Base-by-base conservation (phyloP, 495 filamentous ascomycete species). In the Talaromyces stipitatus region DNA sequence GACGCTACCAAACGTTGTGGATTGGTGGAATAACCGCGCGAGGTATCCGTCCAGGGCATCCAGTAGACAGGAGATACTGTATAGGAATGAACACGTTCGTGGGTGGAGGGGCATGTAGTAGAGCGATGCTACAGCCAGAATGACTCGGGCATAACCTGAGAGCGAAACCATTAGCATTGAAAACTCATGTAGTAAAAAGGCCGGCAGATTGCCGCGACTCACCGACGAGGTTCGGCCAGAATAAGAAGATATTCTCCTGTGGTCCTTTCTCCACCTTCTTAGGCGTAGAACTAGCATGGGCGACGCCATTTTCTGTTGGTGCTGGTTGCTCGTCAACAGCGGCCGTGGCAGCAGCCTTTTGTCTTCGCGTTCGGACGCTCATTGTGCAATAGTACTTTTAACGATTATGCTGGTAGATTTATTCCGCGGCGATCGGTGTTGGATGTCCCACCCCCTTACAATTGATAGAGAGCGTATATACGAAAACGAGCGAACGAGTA, bases 91-190 rank as follows among this genome's bases (percentile, higher is more conserved):
- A 73, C 90, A 94, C 24, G 89, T 94, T 64, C 89, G 82, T 4
- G 90, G 90, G 66, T 95, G 90, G n/a, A 92, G 76, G 20, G 89
- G 88, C 90, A 95, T 95, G 75, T 91, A 94, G 75, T 91, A 92
- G 54, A 95, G 81, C 41, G 89, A 91, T 48, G 85, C 88, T 50
- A 91, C 72, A 59, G 89, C 90, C 53, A 95, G 81, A 59, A 95
- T 73, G 64, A 95, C 86, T 61, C 90, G 86, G 50, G 73, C 78
- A 73, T 95, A 95, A 62, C 90, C 89, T 91, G 23, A 20, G 28
- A 26, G 10, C 23, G 20, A 55, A 46, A 28, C 2, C 14, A 18
- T 46, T 16, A 56, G 30, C 54, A 43, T 46, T 27, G 14, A n/a
- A 41, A 10, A 46, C 36, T 16, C 36, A 20, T 4, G 36, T 18